Conservation (phyloP, 805 yeast genomes). For the Deakozyma indianensis region DNA sequence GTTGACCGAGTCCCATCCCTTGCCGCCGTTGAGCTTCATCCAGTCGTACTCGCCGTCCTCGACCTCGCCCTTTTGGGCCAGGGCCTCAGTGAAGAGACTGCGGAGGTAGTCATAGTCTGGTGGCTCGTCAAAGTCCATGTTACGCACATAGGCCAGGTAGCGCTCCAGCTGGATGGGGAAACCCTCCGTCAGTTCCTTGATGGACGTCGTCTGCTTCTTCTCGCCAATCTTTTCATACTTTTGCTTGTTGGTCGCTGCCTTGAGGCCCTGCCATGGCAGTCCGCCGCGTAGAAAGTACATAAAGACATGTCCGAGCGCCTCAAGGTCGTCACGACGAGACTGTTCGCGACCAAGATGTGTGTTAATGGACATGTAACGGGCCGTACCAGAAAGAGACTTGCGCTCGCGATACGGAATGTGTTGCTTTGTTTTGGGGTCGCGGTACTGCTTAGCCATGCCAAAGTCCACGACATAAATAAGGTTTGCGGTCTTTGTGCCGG, state of each 20-base stretch:
- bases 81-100: conserved; percentile 59
- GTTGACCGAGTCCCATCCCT: conserved; percentile 85
- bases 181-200: conserved; percentile 74
- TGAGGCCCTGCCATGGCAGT: conserved; percentile 97
- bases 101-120: conserved; percentile 89
- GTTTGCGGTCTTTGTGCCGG: conserved; percentile 71
- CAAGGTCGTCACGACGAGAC: conserved; percentile 90
- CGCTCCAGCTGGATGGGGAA: conserved; percentile 88
- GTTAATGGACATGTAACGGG: conserved; percentile 96
- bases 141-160: conserved; percentile 78
- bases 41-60: conserved; percentile 93
- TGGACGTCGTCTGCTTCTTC: conserved; percentile 81
- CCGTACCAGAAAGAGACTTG: conserved; percentile 92
- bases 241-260: conserved; percentile 95
- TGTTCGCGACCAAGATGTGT: conserved; percentile 97
- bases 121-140: conserved; percentile 78
- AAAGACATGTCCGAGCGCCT: conserved; percentile 91
- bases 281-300: conserved; percentile 90
- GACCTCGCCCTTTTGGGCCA: conserved; percentile 52
- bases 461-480: conserved; percentile 84
- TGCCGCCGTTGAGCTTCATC: conserved; percentile 92
- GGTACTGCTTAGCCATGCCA: conserved; percentile 97
- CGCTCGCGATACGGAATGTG: conserved; percentile 96
- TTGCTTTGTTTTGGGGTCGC: conserved; percentile 90
- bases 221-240: conserved; percentile 97